Percentiles rank a stretch among this genome's conserved stretches.
Conservation (phyloP, 768 basidiomycete species). For the Russula virescens region DNA sequence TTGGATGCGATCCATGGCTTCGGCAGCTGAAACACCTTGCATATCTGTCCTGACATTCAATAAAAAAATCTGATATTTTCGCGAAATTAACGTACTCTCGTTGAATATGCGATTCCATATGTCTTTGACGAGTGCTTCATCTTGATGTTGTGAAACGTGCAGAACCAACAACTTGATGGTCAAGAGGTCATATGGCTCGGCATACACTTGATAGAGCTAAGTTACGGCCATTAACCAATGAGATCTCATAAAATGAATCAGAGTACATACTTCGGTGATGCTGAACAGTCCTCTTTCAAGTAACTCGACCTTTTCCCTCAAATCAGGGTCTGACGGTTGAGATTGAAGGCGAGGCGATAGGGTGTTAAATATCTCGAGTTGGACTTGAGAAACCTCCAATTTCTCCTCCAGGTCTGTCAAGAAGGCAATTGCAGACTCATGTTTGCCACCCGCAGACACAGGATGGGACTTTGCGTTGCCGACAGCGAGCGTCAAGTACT, state of each 20-base stretch:
- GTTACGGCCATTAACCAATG: conserved; percentile 8
- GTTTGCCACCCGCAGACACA: conserved; percentile 64
- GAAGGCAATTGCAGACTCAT: conserved; percentile 91
- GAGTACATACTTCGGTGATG: conserved; percentile 69
- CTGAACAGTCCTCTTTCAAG: conserved; percentile 60
- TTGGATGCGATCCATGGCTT: conserved; percentile 57
- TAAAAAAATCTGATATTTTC: neutral
- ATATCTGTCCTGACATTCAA: conserved; percentile 38
- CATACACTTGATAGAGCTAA: conserved; percentile 85
- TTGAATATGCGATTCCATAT: conserved; percentile 90
- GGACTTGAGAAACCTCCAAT: conserved; percentile 93
- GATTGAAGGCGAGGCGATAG: conserved; percentile 57
- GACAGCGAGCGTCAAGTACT: conserved; percentile 90
- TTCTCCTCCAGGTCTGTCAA: conserved; percentile 94
- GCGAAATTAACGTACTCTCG: conserved; percentile 46
- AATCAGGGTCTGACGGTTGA: conserved; percentile 40
- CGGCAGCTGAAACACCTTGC: conserved; percentile 47
- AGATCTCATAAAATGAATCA: neutral
- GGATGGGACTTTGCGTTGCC: conserved; percentile 96
- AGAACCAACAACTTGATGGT: conserved; percentile 84
- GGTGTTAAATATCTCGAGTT: conserved; percentile 80
- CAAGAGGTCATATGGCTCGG: conserved; percentile 78
- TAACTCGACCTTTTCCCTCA: conserved; percentile 56
- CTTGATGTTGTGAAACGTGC: conserved; percentile 89
- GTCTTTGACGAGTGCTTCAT: conserved; percentile 70